Evolutionary conservation across 2,329 filamentous ascomycete species (phyloP), one percentile per base, ranked within the genome.

Genomic region (Hymenotorrendiella dingleyae): DNA sequence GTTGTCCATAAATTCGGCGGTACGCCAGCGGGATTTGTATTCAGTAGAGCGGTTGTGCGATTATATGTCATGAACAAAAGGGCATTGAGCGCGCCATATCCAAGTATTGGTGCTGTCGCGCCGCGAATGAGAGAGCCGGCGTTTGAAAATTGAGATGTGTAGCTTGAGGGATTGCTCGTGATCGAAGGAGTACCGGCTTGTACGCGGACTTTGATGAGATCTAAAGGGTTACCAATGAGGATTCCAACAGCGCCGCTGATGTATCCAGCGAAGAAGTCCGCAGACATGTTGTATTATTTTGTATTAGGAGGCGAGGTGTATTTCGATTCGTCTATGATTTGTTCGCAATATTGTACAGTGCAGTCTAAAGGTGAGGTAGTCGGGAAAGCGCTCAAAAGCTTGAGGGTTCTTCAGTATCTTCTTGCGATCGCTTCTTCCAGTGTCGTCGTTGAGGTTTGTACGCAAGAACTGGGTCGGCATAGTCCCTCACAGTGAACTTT

Each of bases 241-340:
- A 96, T 96, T 34, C 88, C 86, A 36, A 83, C 73, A 44, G 85
- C 88, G 40, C 91, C 91, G 60, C 85, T 91, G 48, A 93, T 67
- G 64, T 95, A 96, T 58, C 90, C 89, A 45, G 90, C 86, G 86
- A 86, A 94, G 65, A 96, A 96, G 62, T 95, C 90, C 54, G 87
- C 57, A 6, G 59, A 61, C 60, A 62, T 62, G n/a, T 27, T 26
- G 11, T 33, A 12, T 16, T 28, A 28, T 20, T 24, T 19, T 22
- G 24, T 23, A 16, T 20, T 21, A 23, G 24, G 14, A 32, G 21
- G 12, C 16, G 16, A 24, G 21, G 17, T 23, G 23, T 23, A 17
- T 30, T 22, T 8, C 14, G 29, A 8, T 29, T 23, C 2, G 16
- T 39, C 34, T 35, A 9, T 30, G 16, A n/a, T n/a, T n/a, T n/a